phyloP scores from a whole-genome alignment of 352 stramenopile species.

The Thraustochytrium sp. region DNA sequence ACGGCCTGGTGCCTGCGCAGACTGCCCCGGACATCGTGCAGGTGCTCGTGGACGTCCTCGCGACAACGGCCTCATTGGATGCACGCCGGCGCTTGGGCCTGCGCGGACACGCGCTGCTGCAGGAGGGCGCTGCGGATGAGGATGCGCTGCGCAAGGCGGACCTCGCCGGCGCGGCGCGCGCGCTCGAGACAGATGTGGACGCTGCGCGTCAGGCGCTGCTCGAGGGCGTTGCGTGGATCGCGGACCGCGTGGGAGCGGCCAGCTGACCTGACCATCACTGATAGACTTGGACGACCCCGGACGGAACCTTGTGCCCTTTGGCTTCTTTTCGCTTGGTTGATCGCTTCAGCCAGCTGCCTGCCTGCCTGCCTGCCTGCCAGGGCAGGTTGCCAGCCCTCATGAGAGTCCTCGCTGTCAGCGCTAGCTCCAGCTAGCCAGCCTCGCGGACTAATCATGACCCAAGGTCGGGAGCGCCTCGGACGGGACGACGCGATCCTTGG shows the following conservation, averaged over 20 bases:
- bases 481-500: background rate
- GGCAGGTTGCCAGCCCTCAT: too few relatives aligned
- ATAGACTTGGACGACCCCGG: too few relatives aligned
- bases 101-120: background rate
- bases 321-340: too few relatives aligned
- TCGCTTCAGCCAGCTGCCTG: too few relatives aligned
- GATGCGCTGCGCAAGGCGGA: background rate
- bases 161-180: background rate
- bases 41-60: background rate
- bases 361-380: too few relatives aligned
- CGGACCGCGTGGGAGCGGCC: background rate
- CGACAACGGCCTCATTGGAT: background rate
- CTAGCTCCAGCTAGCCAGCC: too few relatives aligned
- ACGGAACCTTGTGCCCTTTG: background rate
- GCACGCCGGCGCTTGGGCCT: background rate
- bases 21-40: background rate
- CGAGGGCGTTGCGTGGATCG: background rate
- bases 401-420: too few relatives aligned
- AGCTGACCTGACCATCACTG: too few relatives aligned
- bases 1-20: background rate
- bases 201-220: background rate
- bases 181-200: background rate
- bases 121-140: background rate
- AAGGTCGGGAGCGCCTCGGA: background rate
- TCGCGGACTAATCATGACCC: too few relatives aligned